Base-by-base conservation (phyloP, 2,329 filamentous ascomycete species). In the Colletotrichum lindemuthianum region DNA sequence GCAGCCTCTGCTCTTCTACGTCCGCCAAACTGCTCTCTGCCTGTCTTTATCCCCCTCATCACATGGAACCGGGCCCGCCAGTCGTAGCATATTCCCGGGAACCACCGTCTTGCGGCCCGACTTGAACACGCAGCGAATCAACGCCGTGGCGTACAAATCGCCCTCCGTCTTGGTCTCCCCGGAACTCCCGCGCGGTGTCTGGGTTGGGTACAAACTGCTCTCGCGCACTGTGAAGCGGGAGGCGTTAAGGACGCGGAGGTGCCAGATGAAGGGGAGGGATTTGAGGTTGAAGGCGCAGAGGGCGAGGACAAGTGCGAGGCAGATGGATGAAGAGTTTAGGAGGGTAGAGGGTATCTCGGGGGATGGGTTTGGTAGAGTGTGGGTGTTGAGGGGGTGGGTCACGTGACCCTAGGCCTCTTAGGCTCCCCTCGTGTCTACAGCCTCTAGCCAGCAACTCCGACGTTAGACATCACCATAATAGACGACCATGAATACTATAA, bases 61-160 rank as follows among this genome's bases (percentile, higher is more conserved):
- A n/a, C 61, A 50, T 2, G 90, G 90, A 32, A 92, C 75, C 68
- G 92, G 81, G 4, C 86, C 84, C 24, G 85, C 86, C 43, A 86
- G 79, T 45, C 82, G 76, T 16, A 92, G 76, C 55, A 90, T 85
- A 52, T 85, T 78, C 71, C 89, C 88, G 0, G 90, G 89, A 11
- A 86, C 81, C 7, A 92, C 83, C 0, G 90, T 92, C 68, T 89
- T 79, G 15, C 90, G 79, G 2, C 85, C 86, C 68, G 83, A 82
- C 73, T 88, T 88, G 68, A 86, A 82, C 7, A 88, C 86, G 68
- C 87, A 88, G 73, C 87, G 88, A 69, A 81, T 84, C 50, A 88
- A 68, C 0, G 81, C 82, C 3, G 82, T 82, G 0, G 86, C 86
- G 45, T 83, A 79, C 32, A 87, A 68, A n/a, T 69, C 59, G 15